Percentiles rank a stretch among this genome's conserved stretches.
These are phyloP conservation scores for Penicillium lagena DNA, from an alignment of 495 filamentous ascomycete genomes.

Conservation along the genomic window DNA sequence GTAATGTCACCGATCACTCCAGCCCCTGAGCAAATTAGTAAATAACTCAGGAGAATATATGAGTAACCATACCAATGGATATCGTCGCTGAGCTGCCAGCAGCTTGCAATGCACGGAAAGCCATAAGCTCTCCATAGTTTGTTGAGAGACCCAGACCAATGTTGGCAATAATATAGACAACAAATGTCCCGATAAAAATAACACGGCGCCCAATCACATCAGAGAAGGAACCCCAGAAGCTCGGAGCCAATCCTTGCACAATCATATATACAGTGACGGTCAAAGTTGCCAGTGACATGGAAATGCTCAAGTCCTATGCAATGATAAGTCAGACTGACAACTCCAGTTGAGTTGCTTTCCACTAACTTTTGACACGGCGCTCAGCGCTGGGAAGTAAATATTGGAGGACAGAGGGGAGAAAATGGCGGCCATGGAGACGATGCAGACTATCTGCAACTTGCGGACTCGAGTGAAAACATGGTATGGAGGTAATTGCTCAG, in stretches of 20 bases:
- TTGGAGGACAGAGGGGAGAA: constrained; percentile 67
- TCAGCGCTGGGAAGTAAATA: constrained; percentile 73
- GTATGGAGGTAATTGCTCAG: constrained; percentile 21
- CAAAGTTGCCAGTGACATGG: constrained; percentile 27
- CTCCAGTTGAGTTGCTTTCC: too few relatives aligned
- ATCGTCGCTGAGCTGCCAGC: constrained; percentile 51
- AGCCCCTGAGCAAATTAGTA: constrained; percentile 14
- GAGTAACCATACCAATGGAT: constrained; percentile 25
- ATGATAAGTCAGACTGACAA: not conserved
- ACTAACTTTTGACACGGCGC: constrained; percentile 24
- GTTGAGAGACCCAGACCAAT: not conserved
- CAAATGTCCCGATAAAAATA: constrained; percentile 32
- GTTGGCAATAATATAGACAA: constrained; percentile 26
- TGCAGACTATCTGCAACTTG: constrained; percentile 56
- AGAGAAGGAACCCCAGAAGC: constrained; percentile 38
- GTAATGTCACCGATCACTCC: constrained; percentile 38
- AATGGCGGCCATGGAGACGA: constrained; percentile 46
- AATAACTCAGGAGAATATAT: constrained; percentile 16
- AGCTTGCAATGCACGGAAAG: constrained; percentile 58
- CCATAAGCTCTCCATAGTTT: constrained; percentile 19
- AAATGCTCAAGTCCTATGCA: constrained; percentile 18
- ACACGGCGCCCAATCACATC: constrained; percentile 35
- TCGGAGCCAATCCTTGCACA: constrained; percentile 40
- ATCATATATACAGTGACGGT: constrained; percentile 40
- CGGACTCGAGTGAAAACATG: constrained; percentile 51